A percentile compares a stretch with the other conserved stretches of the same genome.
phyloP scores from a whole-genome alignment of 2,329 filamentous ascomycete genomes.

The Colletotrichum orchidophilum region DNA sequence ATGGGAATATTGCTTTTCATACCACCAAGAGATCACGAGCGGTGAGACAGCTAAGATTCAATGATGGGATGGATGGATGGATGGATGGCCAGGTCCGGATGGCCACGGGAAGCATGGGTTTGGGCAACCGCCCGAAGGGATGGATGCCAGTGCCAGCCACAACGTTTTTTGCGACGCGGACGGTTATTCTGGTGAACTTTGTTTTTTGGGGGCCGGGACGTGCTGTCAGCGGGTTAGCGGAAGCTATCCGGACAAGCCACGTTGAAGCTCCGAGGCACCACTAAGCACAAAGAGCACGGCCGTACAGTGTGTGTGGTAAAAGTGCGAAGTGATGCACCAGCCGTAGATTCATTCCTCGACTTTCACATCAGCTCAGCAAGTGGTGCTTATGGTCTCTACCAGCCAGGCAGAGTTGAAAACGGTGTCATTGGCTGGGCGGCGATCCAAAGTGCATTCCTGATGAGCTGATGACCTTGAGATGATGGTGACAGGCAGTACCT shows the following conservation, averaged over 20 bases:
- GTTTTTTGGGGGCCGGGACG: background rate
- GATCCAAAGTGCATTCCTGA: background rate
- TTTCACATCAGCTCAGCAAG: background rate
- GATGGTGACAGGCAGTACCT: slow-evolving; percentile 7
- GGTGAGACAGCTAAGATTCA: slow-evolving; percentile 27
- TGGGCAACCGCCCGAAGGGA: background rate
- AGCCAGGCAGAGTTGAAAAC: background rate
- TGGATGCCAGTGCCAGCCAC: background rate
- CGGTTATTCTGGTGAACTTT: background rate
- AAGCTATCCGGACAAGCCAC: slow-evolving; percentile 2
- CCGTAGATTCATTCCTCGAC: background rate
- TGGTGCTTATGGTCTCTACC: background rate
- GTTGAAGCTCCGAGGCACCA: background rate
- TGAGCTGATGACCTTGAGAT: slow-evolving; percentile 6
- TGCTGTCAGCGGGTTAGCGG: slow-evolving; percentile 13
- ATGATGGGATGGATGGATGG: background rate
- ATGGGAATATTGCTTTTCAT: slow-evolving; percentile 19
- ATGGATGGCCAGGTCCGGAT: background rate
- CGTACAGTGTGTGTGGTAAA: background rate
- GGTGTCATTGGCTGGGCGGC: background rate
- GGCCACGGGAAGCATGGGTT: slow-evolving; percentile 1
- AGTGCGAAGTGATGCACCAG: background rate
- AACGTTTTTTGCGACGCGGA: background rate
- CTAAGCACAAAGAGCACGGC: background rate
- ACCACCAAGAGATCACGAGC: slow-evolving; percentile 13